Evolutionary conservation across 169 alveolate species (phyloP).

Genomic region (Plasmodium blacklocki): DNA sequence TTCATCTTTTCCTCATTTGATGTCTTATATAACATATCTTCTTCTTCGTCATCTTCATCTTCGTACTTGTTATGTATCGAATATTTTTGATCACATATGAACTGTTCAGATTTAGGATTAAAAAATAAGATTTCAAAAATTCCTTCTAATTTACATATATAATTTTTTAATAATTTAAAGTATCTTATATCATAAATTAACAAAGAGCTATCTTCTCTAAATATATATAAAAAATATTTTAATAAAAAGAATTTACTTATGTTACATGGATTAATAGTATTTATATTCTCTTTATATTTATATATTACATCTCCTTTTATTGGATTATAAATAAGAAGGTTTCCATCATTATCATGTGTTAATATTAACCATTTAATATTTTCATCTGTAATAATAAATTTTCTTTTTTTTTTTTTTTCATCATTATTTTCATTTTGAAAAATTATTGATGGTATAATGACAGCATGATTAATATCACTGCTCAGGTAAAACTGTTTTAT

Average conservation of each 20-base stretch:
- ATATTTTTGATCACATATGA: neutral
- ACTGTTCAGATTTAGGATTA: constrained; percentile 6
- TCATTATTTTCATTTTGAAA: constrained; percentile 10
- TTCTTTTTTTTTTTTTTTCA: constrained; percentile 15
- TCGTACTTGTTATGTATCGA: neutral
- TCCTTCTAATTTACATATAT: constrained; percentile 65
- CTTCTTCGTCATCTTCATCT: neutral
- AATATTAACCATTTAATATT: constrained; percentile 74
- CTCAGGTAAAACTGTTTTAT: constrained; percentile 48
- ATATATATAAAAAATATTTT: constrained; percentile 49
- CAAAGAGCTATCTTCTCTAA: constrained; percentile 72
- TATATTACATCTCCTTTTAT: constrained; percentile 45
- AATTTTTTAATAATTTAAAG: constrained; percentile 30
- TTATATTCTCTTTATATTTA: constrained; percentile 53
- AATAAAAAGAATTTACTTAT: constrained; percentile 48
- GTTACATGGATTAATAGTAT: constrained; percentile 33
- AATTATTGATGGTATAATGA: constrained; percentile 40
- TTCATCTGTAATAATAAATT: constrained; percentile 51
- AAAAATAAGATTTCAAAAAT: constrained; percentile 70
- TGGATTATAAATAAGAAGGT: constrained; percentile 60
- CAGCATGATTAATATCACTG: constrained; percentile 51
- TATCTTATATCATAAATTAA: constrained; percentile 51
- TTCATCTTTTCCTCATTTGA: neutral
- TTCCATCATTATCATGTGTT: constrained; percentile 51
- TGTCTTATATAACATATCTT: neutral